A percentile compares a stretch with the other conserved stretches of the same genome.
Conservation (phyloP, 495 filamentous ascomycete species). For the Tuber microsphaerosporum region DNA sequence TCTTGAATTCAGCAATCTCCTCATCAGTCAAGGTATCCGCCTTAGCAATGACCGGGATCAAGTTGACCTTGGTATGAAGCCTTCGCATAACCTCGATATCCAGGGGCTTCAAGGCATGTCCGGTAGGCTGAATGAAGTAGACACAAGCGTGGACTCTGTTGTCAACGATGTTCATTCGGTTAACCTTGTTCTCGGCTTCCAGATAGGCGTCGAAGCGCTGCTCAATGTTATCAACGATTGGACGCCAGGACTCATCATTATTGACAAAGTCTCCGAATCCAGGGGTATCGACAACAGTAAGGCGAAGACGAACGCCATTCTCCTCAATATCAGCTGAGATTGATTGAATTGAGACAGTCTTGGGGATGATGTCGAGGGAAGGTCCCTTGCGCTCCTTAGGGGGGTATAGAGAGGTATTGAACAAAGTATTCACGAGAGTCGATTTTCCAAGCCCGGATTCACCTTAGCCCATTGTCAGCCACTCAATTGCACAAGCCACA, state of each 20-base stretch:
- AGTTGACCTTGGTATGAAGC: slow-evolving; percentile 98
- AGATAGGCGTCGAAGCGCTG: slow-evolving; percentile 96
- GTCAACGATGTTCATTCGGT: slow-evolving; percentile 98
- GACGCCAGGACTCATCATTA: slow-evolving; percentile 98
- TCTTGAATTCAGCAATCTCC: slow-evolving; percentile 88
- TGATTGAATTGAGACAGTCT: slow-evolving; percentile 97
- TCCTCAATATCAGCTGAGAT: slow-evolving; percentile 99
- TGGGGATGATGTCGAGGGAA: slow-evolving; percentile 94
- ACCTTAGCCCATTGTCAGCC: slow-evolving; percentile 51
- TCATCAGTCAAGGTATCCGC: slow-evolving; percentile 96
- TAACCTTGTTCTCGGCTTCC: slow-evolving; percentile 99
- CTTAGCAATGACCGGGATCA: slow-evolving; percentile 98
- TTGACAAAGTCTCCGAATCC: slow-evolving; percentile 99
- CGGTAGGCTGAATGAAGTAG: slow-evolving; percentile 98
- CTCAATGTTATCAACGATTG: slow-evolving; percentile 98
- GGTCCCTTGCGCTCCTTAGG: slow-evolving; percentile 96
- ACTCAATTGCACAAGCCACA: slow-evolving; percentile 29
- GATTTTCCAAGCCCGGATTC: slow-evolving; percentile 99
- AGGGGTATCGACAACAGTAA: slow-evolving; percentile 96
- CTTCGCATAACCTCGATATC: slow-evolving; percentile 99
- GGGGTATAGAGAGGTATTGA: slow-evolving; percentile 98
- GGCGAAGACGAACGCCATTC: slow-evolving; percentile 91
- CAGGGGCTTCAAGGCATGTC: slow-evolving; percentile 97
- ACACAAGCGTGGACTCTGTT: slow-evolving; percentile 98
- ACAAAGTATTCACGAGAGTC: slow-evolving; percentile 96